These are phyloP conservation scores for Cymbopogon citratus DNA, from an alignment of 176 grass and related monocot genomes.

Conservation along the genomic window DNA sequence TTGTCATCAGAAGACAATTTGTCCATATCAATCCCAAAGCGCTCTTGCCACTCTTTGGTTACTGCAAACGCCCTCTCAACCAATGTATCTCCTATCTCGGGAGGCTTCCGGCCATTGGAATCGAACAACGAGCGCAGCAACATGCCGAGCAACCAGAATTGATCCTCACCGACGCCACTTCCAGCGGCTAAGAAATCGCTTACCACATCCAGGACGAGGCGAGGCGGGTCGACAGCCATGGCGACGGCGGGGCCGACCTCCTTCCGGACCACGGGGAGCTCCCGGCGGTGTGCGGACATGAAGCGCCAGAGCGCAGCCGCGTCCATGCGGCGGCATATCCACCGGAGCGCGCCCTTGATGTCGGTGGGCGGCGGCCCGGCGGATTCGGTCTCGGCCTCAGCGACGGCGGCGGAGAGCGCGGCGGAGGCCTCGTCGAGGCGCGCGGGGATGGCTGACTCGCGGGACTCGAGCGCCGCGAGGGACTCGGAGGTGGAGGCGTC, in stretches of 20 bases:
- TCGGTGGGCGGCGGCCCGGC: constrained; percentile 27
- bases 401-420: constrained; percentile 38
- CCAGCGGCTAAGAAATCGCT: constrained; percentile 43
- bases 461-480: constrained; percentile 41
- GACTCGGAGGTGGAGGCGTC: constrained; percentile 39
- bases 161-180: constrained; percentile 23
- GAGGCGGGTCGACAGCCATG: constrained; percentile 50
- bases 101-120: constrained; percentile 37
- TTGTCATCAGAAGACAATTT: neutral
- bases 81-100: constrained; percentile 50
- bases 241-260: constrained; percentile 47
- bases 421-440: constrained; percentile 25
- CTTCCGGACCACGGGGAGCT: constrained; percentile 36
- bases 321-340: constrained; percentile 80
- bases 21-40: constrained; percentile 36
- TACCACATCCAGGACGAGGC: constrained; percentile 59
- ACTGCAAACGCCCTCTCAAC: constrained; percentile 58
- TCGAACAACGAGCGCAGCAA: constrained; percentile 48
- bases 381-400: constrained; percentile 32
- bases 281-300: constrained; percentile 37
- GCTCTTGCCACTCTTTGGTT: constrained; percentile 49
- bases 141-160: constrained; percentile 59
- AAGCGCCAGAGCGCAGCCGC: constrained; percentile 54
- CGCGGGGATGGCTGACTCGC: constrained; percentile 42
- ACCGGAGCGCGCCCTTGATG: constrained; percentile 49